Evolutionary conservation across 2,329 filamentous ascomycete species (phyloP).

Genomic region (Microsporum canis): DNA sequence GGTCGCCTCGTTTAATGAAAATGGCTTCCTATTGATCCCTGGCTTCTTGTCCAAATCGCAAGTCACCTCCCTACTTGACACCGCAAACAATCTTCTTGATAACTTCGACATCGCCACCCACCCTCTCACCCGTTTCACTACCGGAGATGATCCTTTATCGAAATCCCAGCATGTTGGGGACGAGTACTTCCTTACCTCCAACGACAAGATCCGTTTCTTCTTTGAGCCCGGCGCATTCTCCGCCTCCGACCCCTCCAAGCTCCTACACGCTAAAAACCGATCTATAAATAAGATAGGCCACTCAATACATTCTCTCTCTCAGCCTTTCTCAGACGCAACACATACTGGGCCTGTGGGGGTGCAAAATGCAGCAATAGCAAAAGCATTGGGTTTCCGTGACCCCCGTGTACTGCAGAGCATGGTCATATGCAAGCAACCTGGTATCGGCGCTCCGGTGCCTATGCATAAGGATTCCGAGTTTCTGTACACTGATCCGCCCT

Average conservation of each 20-base stretch:
- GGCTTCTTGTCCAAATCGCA: conserved; percentile 58
- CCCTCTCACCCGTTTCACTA: conserved; percentile 88
- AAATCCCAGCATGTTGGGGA: conserved; percentile 66
- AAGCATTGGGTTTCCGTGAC: conserved; percentile 60
- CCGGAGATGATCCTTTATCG: conserved; percentile 46
- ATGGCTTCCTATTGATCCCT: conserved; percentile 85
- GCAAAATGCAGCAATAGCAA: conserved; percentile 53
- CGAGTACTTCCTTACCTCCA: conserved; percentile 81
- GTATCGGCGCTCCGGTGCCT: conserved; percentile 84
- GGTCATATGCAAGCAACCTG: conserved; percentile 97
- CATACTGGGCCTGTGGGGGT: conserved; percentile 34
- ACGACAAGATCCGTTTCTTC: conserved; percentile 92
- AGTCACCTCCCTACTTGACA: conserved; percentile 56
- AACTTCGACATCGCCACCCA: conserved; percentile 70
- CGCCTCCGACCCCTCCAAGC: conserved; percentile 43
- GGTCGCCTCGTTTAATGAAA: conserved; percentile 58
- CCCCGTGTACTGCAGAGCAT: conserved; percentile 81
- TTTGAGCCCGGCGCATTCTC: conserved; percentile 87
- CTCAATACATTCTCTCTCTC: conserved; percentile 57
- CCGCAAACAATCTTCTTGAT: conserved; percentile 63
- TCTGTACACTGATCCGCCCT: conserved; percentile 77
- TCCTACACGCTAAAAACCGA: conserved; percentile 66
- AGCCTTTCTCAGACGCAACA: conserved; percentile 50
- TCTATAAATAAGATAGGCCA: conserved; percentile 89
- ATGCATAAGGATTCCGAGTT: conserved; percentile 91